Conservation (phyloP, 257 asterid species). For the Phtheirospermum japonicum region DNA sequence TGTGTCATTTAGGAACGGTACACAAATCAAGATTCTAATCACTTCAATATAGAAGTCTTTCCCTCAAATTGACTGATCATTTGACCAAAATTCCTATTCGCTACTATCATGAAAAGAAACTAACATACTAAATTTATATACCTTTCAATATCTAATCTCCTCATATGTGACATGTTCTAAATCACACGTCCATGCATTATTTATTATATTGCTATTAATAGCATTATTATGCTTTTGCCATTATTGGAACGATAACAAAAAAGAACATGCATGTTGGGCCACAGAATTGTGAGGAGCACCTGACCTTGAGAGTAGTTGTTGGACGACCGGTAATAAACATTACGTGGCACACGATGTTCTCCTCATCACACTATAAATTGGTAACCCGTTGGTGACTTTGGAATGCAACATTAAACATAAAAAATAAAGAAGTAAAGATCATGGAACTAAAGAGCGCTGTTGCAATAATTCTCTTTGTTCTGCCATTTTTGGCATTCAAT, state of each 20-base stretch:
- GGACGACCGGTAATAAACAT: neutral
- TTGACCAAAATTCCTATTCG: too few species aligned
- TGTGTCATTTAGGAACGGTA: too few species aligned
- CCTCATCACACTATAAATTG: conserved; percentile 10
- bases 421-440: neutral
- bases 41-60: too few species aligned
- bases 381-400: neutral
- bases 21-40: too few species aligned
- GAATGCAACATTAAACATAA: neutral
- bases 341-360: neutral
- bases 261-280: neutral
- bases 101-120: too few species aligned
- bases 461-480: neutral
- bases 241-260: neutral
- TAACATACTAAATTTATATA: too few species aligned
- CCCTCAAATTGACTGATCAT: too few species aligned
- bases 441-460: conserved; percentile 20
- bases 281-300: neutral
- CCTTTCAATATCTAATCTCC: too few species aligned
- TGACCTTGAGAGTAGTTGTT: neutral
- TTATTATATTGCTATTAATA: too few species aligned
- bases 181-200: too few species aligned
- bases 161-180: too few species aligned
- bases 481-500: conserved; percentile 12
- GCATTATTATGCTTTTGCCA: too few species aligned